Percentiles rank a stretch among this genome's conserved stretches.
phyloP scores from a whole-genome alignment of 805 yeast genomes.

The Metschnikowia lunata region DNA sequence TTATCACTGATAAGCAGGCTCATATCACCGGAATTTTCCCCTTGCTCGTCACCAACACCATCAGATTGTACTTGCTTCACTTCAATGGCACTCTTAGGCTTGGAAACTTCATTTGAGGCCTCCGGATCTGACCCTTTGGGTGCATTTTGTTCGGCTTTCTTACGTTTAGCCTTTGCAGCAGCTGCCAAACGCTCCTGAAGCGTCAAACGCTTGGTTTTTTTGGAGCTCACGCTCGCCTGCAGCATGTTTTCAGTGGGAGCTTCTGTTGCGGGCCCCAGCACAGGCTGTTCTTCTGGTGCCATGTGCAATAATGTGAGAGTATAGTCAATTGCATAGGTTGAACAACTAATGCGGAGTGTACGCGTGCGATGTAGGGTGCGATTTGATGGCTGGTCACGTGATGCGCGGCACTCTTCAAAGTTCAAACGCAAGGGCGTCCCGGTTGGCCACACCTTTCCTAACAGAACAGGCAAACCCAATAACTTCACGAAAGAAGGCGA shows the following conservation, averaged over 20 bases:
- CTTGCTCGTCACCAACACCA: neutral
- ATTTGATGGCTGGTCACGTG: no score
- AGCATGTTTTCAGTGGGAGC: conserved; percentile 2
- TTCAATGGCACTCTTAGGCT: neutral
- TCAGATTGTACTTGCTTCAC: neutral
- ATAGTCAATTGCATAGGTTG: no score
- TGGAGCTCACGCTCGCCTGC: conserved; percentile 2
- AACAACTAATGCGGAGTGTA: no score
- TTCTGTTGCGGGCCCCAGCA: neutral
- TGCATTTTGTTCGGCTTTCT: conserved; percentile 10
- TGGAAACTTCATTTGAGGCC: neutral
- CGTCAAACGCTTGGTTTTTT: conserved; percentile 57
- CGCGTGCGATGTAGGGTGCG: no score
- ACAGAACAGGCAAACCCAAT: no score
- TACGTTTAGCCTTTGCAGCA: conserved; percentile 58
- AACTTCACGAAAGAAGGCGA: no score
- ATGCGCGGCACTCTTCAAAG: no score
- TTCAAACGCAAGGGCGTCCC: no score
- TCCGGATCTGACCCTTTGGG: neutral
- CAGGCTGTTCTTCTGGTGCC: conserved; percentile 4
- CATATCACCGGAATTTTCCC: neutral
- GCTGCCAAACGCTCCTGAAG: conserved; percentile 80
- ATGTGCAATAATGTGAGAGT: neutral
- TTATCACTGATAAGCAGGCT: neutral
- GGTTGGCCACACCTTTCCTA: no score